A percentile compares a stretch with the other conserved stretches of the same genome.
Evolutionary conservation across 805 yeast species (phyloP).

Genomic region (Teunomyces tritomae): DNA sequence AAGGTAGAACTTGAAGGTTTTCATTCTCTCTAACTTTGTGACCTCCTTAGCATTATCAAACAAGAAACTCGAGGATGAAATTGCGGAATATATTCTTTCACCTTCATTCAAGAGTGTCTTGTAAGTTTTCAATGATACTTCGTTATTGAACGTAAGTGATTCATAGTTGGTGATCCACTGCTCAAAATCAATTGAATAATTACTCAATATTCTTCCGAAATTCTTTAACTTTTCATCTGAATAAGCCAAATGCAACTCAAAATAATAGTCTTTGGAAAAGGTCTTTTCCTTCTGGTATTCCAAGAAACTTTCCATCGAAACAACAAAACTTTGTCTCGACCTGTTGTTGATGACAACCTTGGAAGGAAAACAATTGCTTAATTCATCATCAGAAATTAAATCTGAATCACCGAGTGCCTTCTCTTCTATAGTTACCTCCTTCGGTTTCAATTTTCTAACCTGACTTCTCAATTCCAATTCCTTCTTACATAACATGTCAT

Average conservation of each 20-base stretch:
- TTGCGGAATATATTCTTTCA: constrained; percentile 44
- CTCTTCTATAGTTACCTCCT: constrained; percentile 34
- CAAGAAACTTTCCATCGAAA: constrained; percentile 32
- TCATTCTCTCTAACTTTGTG: constrained; percentile 11
- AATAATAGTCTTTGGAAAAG: constrained; percentile 12
- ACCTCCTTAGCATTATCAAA: constrained; percentile 4
- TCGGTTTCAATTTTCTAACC: constrained; percentile 29
- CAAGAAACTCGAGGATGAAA: constrained; percentile 26
- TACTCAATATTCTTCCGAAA: constrained; percentile 33
- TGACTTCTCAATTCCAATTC: constrained; percentile 45
- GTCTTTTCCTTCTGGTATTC: constrained; percentile 14
- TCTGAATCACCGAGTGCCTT: constrained; percentile 30
- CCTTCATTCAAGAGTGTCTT: constrained; percentile 52
- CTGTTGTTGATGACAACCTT: constrained; percentile 41
- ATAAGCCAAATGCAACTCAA: constrained; percentile 46
- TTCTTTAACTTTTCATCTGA: constrained; percentile 52
- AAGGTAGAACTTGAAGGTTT: constrained; percentile 19
- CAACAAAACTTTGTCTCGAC: constrained; percentile 28
- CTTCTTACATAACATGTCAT: constrained; percentile 28
- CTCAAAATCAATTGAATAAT: constrained; percentile 44
- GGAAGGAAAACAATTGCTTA: constrained; percentile 53
- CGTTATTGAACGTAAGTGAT: constrained; percentile 28
- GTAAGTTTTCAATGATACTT: constrained; percentile 47
- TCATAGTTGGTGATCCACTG: constrained; percentile 53
- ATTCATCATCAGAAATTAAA: constrained; percentile 52